phyloP scores from a whole-genome alignment of 176 grass and related monocot species.

The barley (Hordeum vulgare) region MorexV3_pseudomolecules_assembly NC_058524.1:485556700-485557199 shows the following conservation, averaged over 20 bases:
- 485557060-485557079: too few species aligned
- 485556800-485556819: not conserved
- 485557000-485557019: too few species aligned
- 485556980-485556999: not conserved
- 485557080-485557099: too few species aligned
- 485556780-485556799: not conserved
- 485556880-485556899: not conserved
- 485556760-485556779: not conserved
- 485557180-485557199: too few species aligned
- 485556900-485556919: not conserved
- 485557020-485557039: too few species aligned
- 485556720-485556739: constrained; percentile 9
- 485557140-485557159: too few species aligned
- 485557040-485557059: too few species aligned
- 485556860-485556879: not conserved
- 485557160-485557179: too few species aligned
- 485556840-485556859: not conserved
- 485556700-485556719: not conserved
- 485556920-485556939: not conserved
- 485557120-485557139: too few species aligned
- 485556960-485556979: not conserved
- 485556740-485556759: not conserved
- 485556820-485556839: not conserved
- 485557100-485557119: too few species aligned
- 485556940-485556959: not conserved